Base-by-base conservation (phyloP, 176 grass and related monocot species). In the Saccharum spontaneum region DNA sequence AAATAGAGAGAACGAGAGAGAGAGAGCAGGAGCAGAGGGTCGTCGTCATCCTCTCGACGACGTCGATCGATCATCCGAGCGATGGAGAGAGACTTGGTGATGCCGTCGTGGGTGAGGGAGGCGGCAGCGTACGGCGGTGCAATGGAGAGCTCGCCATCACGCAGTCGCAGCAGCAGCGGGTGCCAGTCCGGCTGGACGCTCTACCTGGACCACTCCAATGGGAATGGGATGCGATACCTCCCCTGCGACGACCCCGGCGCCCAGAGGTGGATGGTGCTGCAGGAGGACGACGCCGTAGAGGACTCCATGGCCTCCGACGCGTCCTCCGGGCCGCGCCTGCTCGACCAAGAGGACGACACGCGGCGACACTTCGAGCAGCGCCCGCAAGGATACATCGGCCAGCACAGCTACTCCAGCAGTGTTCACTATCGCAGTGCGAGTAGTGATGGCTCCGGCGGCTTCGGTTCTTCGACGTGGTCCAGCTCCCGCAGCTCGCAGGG, bases 301-400 rank as follows among this genome's bases (percentile, higher is more conserved):
- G 76, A 92, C 45, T 95, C 93, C 10, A 90, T 98, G 95, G 77
- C 95, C 73, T 95, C 95, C 73, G 95, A 98, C 85, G 95, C 95
- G 78, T 95, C 95, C 6, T 98, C 95, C 57, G 89, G 89, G 17
- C 89, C 38, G 17, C 22, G 15, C 1, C 48, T 0, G n/a, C 68
- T 12, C 3, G 60, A 49, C n/a, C 34, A 11, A 5, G 46, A 75
- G 13, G 74, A 86, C 0, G 48, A 80, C 34, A 20, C 24, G 75
- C 3, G 55, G 36, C 54, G 15, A 9, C 12, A 46, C 14, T 26
- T 16, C 6, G 26, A 7, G 41, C 39, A 49, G 10, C 16, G 44
- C 7, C 38, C 0, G 0, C 39, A 5, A 11, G 50, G 28, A 24
- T 14, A 12, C 86, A 16, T 38, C 30, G 40, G 31, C 73, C 38